Evolutionary conservation across 2,329 filamentous ascomycete species (phyloP).

Genomic region (Fusarium pininemorale): DNA sequence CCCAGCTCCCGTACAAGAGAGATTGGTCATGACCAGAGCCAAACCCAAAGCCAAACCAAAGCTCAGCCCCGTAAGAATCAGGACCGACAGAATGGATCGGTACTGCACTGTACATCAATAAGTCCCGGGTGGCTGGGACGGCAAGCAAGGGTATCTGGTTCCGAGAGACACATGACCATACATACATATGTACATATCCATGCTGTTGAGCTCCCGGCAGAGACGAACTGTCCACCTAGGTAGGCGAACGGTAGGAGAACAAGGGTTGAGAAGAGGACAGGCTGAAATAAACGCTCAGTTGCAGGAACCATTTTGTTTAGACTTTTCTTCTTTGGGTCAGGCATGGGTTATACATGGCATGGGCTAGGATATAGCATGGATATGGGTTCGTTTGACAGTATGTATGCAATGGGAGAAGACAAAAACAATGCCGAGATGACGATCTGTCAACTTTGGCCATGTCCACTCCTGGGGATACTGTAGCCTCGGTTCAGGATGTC

Average conservation of each 20-base stretch:
- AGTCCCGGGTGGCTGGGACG: slow-evolving; percentile 35
- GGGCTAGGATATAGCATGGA: background rate
- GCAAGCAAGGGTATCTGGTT: slow-evolving; percentile 23
- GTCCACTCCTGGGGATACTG: background rate
- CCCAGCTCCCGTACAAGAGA: slow-evolving; percentile 19
- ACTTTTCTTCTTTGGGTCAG: slow-evolving; percentile 2
- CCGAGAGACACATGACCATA: slow-evolving; percentile 1
- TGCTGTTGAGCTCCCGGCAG: background rate
- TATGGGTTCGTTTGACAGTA: background rate
- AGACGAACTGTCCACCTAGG: background rate
- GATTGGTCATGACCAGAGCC: background rate
- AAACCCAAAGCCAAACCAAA: background rate
- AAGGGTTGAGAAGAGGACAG: slow-evolving; percentile 2
- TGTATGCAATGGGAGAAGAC: background rate
- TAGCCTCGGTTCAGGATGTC: background rate
- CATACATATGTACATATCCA: background rate
- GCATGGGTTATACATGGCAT: background rate
- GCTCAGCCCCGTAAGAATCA: background rate
- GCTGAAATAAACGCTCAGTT: slow-evolving; percentile 28
- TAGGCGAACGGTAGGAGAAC: slow-evolving; percentile 10
- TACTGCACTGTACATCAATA: slow-evolving; percentile 14
- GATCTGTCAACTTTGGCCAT: background rate
- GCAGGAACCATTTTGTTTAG: background rate
- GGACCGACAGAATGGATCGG: slow-evolving; percentile 19
- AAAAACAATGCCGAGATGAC: slow-evolving; percentile 15